A percentile compares a stretch with the other conserved stretches of the same genome.
phyloP scores from a whole-genome alignment of 2,329 filamentous ascomycete genomes.

The Stemphylium vesicarium region DNA sequence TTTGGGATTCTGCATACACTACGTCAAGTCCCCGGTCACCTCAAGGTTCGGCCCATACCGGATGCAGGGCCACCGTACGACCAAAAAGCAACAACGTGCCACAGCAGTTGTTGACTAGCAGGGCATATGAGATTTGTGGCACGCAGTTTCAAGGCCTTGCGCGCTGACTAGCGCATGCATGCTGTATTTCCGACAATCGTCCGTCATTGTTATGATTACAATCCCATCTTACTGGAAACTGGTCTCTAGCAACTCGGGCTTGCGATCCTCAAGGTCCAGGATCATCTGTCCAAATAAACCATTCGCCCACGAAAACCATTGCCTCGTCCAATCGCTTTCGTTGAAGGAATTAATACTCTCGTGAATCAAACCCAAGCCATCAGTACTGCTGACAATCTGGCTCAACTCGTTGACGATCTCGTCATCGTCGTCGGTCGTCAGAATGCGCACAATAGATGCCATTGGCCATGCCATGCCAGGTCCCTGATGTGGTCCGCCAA shows the following conservation, averaged over 20 bases:
- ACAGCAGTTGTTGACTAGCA: slow-evolving; percentile 5
- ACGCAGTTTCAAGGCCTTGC: slow-evolving; percentile 5
- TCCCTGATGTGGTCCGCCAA: slow-evolving; percentile 58
- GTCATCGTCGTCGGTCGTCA: slow-evolving; percentile 56
- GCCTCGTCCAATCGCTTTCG: slow-evolving; percentile 54
- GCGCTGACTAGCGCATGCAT: neutral
- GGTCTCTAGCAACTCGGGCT: slow-evolving; percentile 51
- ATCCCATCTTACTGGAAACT: slow-evolving; percentile 51
- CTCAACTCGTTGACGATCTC: slow-evolving; percentile 55
- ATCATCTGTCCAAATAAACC: slow-evolving; percentile 60
- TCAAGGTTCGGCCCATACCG: neutral
- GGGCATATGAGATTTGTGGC: neutral
- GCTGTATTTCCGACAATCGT: slow-evolving; percentile 1
- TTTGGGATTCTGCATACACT: neutral
- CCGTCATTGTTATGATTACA: neutral
- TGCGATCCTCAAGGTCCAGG: slow-evolving; percentile 53
- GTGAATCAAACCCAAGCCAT: slow-evolving; percentile 58
- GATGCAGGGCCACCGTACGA: slow-evolving; percentile 1
- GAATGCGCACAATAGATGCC: slow-evolving; percentile 58
- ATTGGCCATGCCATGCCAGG: slow-evolving; percentile 59
- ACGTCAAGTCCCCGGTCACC: neutral
- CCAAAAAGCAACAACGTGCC: slow-evolving; percentile 6
- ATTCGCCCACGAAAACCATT: slow-evolving; percentile 61
- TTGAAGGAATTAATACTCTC: slow-evolving; percentile 60
- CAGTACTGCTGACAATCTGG: slow-evolving; percentile 56